Conservation (phyloP, 495 filamentous ascomycete genomes). For the Pyrenula aspistea region DNA sequence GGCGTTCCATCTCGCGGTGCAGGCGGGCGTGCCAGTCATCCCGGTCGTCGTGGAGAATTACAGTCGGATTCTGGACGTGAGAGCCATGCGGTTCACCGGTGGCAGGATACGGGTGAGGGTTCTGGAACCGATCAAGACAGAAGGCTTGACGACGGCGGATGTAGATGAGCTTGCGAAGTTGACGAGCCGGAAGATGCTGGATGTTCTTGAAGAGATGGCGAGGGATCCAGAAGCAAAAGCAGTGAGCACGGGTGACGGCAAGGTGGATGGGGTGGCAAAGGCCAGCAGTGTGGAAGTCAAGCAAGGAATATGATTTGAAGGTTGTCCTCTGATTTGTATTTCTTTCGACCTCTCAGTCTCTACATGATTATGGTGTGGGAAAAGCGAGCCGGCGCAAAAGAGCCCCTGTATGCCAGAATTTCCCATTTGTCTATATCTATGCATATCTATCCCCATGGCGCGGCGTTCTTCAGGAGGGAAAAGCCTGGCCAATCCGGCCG, state of each 20-base stretch:
- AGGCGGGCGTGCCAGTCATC: constrained; percentile 87
- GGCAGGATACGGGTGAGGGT: constrained; percentile 78
- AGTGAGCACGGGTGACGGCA: neutral
- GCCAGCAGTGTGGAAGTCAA: neutral
- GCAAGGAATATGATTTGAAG: neutral
- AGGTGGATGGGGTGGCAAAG: neutral
- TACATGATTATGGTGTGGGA: neutral
- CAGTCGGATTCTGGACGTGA: constrained; percentile 63
- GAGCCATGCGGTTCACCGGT: constrained; percentile 53
- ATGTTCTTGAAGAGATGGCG: constrained; percentile 55
- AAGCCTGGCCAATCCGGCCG: too few species aligned
- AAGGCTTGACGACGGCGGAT: constrained; percentile 61
- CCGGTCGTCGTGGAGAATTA: constrained; percentile 82
- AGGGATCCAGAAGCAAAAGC: constrained; percentile 7
- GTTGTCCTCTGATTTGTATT: neutral
- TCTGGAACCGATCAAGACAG: constrained; percentile 76
- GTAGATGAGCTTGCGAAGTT: constrained; percentile 65
- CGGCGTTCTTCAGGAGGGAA: too few species aligned
- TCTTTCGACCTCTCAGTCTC: neutral
- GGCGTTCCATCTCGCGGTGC: constrained; percentile 89
- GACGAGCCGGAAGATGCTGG: constrained; percentile 69
- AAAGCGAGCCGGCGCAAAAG: too few species aligned
- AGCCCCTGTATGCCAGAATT: too few species aligned
- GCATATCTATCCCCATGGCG: too few species aligned
- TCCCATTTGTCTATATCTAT: too few species aligned